Base-by-base conservation (phyloP, 306 rosid genomes). In the Trifolium fragiferum region DNA sequence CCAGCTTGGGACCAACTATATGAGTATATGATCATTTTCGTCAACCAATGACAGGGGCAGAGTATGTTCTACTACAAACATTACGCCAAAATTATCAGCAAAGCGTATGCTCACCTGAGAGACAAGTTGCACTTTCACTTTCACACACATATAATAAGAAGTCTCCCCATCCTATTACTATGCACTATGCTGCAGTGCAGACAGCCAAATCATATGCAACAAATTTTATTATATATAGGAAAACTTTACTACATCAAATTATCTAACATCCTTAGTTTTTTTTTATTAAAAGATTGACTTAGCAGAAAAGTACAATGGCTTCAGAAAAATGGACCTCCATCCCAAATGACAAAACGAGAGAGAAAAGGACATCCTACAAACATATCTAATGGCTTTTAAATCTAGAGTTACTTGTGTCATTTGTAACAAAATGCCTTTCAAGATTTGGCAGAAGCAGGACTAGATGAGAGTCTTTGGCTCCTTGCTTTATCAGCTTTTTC, bases 401-500 rank as follows among this genome's bases (percentile, higher is more conserved):
- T 72, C 55, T 46, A 70, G 41, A 49, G 50, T 70, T 21, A 59
- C 72, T 59, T 68, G 65, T 21, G 49, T 19, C 44, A 62, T 60
- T 61, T 47, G 30, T 6, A 73, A 67, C 59, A 76, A 27, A 83
- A 80, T 51, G 43, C 72, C 73, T 64, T 47, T 21, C 10, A 73
- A 68, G 73, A 73, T 72, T 92, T 84, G 68, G 90, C 82, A 51
- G 95, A 73, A 47, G 91, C 83, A 67, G 93, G 75, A 80, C 85
- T 71, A 15, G 96, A 91, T 40, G 96, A 91, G 57, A 94, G 96
- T 84, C 99, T 85, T 80, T 90, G 86, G 83, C 93, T 90, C 74
- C 98, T 90, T 51, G 96, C 97, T 87, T 94, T 94, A 77, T 94
- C 99, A 27, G 97, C 97, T 47, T 18, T 90, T 78, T 92, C 99